A percentile compares a stretch with the other conserved stretches of the same genome.
Conservation (phyloP, 306 rosid species). For the Prinsepia uniflora region DNA sequence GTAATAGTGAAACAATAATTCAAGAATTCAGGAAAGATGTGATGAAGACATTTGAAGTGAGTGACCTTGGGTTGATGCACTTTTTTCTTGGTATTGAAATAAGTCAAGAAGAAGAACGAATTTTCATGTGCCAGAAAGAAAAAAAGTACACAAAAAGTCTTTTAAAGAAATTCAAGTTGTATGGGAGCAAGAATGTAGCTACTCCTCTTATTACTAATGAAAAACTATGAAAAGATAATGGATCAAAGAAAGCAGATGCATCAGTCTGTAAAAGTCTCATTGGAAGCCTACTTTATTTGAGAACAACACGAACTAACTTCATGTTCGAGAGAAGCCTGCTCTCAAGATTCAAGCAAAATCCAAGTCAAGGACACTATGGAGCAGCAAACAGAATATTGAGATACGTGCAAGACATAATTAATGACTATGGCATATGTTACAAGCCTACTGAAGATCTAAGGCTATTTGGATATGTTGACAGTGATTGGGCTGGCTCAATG, state of each 20-base stretch:
- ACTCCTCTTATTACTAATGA: neutral
- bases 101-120: neutral
- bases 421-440: neutral
- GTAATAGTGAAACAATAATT: too few species aligned
- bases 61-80: neutral
- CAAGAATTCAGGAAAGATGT: too few species aligned
- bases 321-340: constrained; percentile 13
- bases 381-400: neutral
- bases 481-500: neutral
- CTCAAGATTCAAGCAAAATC: constrained; percentile 12
- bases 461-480: neutral
- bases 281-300: neutral
- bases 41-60: neutral
- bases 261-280: neutral
- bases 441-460: neutral
- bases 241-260: too few species aligned
- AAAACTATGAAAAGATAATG: neutral
- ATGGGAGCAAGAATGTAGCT: neutral
- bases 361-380: constrained; percentile 9
- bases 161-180: neutral
- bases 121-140: neutral
- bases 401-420: constrained; percentile 3
- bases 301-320: neutral
- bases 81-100: constrained; percentile 7
- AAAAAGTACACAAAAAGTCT: neutral